Evolutionary conservation across 2,329 filamentous ascomycete genomes (phyloP).

Genomic region (Scedosporium minutisporum): DNA sequence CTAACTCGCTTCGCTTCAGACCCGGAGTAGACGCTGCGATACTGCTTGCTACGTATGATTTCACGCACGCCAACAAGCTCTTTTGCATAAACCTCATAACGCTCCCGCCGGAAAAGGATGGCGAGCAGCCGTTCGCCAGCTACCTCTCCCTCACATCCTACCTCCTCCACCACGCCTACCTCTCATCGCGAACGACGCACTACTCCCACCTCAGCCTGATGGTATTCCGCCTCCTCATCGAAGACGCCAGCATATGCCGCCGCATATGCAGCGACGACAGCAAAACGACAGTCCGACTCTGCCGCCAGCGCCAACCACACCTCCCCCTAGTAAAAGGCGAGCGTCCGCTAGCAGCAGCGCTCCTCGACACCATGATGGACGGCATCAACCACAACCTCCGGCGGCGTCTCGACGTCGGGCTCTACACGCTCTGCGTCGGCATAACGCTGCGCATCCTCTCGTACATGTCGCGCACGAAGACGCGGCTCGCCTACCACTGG

Average conservation of each 20-base stretch:
- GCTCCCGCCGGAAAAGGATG: conserved; percentile 49
- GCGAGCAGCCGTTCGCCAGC: conserved; percentile 66
- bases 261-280: conserved; percentile 72
- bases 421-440: conserved; percentile 75
- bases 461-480: conserved; percentile 72
- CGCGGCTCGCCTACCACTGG: conserved; percentile 85
- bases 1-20: conserved; percentile 33
- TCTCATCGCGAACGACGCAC: conserved; percentile 64
- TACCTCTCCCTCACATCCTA: conserved; percentile 89
- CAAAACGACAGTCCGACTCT: conserved; percentile 67
- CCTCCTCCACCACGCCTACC: conserved; percentile 83
- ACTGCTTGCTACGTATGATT: conserved; percentile 82
- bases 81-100: conserved; percentile 81
- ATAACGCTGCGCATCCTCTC: conserved; percentile 77
- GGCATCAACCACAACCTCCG: conserved; percentile 90
- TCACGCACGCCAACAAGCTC: conserved; percentile 86
- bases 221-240: conserved; percentile 74
- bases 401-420: conserved; percentile 69
- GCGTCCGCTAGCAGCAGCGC: conserved; percentile 61
- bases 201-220: conserved; percentile 83
- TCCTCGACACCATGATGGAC: conserved; percentile 83
- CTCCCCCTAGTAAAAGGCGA: conserved; percentile 66
- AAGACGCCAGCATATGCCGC: conserved; percentile 76
- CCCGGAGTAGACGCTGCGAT: conserved; percentile 72
- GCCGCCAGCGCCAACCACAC: conserved; percentile 79